Evolutionary conservation across 768 basidiomycete genomes (phyloP).

Genomic region (Tulasnella sp.): DNA sequence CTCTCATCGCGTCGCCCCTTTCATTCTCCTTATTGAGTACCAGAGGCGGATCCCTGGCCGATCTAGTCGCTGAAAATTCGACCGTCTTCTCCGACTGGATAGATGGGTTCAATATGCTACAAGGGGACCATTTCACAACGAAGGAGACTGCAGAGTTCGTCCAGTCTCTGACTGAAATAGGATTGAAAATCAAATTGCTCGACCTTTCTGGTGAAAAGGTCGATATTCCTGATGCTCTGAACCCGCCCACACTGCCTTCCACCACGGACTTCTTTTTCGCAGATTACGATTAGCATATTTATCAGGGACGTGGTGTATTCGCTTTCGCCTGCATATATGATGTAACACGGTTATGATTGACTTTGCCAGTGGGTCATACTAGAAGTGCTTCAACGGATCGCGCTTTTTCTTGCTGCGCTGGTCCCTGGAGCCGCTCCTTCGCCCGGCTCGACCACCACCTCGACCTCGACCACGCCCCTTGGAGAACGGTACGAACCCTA

Average conservation of each 20-base stretch:
- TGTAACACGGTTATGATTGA: neutral
- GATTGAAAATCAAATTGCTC: constrained; percentile 85
- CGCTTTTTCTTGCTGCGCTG: neutral
- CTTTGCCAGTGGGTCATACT: neutral
- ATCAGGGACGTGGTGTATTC: neutral
- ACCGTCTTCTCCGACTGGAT: constrained; percentile 90
- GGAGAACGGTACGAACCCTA: neutral
- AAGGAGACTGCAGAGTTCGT: constrained; percentile 82
- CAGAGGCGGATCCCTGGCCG: constrained; percentile 64
- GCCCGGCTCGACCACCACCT: neutral
- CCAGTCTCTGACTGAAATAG: constrained; percentile 80
- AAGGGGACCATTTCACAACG: constrained; percentile 73
- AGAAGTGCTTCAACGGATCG: constrained; percentile 2
- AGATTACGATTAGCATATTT: constrained; percentile 33
- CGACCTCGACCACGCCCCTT: neutral
- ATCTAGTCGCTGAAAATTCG: constrained; percentile 68
- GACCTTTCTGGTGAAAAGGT: constrained; percentile 86
- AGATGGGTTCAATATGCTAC: constrained; percentile 82
- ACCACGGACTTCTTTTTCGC: constrained; percentile 85
- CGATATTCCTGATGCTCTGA: constrained; percentile 74
- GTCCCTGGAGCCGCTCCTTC: neutral
- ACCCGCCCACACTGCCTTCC: constrained; percentile 67
- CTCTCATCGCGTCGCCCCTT: constrained; percentile 45
- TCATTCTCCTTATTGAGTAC: constrained; percentile 70
- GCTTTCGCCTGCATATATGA: neutral